Evolutionary conservation across 331 rosid genomes (phyloP).

Genomic region (Pyracantha coccinea): DNA sequence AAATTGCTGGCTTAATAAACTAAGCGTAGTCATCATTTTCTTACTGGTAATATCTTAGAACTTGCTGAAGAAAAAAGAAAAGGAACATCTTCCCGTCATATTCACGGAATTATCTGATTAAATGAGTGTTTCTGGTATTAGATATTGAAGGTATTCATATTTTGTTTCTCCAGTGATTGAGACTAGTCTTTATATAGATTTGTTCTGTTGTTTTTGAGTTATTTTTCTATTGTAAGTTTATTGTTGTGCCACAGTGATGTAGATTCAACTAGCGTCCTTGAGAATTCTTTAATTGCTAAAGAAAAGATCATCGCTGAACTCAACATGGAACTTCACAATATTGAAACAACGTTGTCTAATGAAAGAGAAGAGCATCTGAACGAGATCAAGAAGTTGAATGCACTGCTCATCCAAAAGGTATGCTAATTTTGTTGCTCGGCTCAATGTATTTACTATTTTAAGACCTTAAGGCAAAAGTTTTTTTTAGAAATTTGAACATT

Average conservation of each 20-base stretch:
- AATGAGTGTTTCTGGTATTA: background rate
- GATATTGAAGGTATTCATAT: background rate
- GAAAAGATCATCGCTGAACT: slow-evolving; percentile 91
- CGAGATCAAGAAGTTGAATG: slow-evolving; percentile 74
- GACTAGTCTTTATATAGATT: background rate
- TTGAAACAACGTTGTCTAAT: slow-evolving; percentile 75
- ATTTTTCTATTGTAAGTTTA: too few species aligned
- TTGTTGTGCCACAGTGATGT: slow-evolving; percentile 54
- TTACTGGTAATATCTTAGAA: background rate
- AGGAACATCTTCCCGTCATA: background rate
- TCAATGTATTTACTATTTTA: background rate
- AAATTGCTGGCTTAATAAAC: background rate
- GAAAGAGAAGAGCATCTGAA: slow-evolving; percentile 78
- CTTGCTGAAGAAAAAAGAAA: background rate
- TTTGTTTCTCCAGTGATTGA: background rate
- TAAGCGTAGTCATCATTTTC: background rate
- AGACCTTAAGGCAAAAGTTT: too few species aligned
- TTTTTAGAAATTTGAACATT: background rate
- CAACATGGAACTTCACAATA: slow-evolving; percentile 88
- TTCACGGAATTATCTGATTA: background rate
- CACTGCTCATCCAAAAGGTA: slow-evolving; percentile 83
- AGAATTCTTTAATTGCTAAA: slow-evolving; percentile 86
- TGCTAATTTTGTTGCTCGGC: slow-evolving; percentile 7
- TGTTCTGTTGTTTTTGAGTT: too few species aligned
- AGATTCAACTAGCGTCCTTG: slow-evolving; percentile 76